These are phyloP conservation scores for Gonium pectorale DNA, from an alignment of 139 green algal species.

Conservation along the genomic window DNA sequence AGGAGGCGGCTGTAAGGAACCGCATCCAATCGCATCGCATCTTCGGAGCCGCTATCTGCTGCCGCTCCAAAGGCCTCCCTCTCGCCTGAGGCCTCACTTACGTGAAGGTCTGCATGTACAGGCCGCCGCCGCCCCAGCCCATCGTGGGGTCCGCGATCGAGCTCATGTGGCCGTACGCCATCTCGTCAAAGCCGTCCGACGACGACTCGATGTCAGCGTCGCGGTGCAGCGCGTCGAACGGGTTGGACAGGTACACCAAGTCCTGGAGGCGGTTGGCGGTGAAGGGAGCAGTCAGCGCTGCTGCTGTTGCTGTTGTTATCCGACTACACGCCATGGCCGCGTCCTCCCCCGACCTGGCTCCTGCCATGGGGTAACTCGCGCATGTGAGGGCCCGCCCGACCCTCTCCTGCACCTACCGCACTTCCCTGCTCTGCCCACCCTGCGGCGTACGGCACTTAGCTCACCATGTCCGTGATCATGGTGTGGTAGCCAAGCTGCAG, in stretches of 20 bases:
- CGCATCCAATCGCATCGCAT: too few relatives aligned
- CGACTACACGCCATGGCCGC: too few relatives aligned
- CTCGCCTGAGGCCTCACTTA: too few relatives aligned
- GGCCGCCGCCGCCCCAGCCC: conserved; percentile 67
- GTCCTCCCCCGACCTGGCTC: too few relatives aligned
- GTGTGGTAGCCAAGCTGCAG: conserved; percentile 58
- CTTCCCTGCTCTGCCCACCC: too few relatives aligned
- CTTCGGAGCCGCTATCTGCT: too few relatives aligned
- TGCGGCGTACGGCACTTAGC: too few relatives aligned
- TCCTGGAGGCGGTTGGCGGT: conserved; percentile 28
- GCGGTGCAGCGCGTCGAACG: conserved; percentile 42
- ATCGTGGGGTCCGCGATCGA: conserved; percentile 58
- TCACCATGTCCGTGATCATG: conserved; percentile 67
- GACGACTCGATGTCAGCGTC: conserved; percentile 66
- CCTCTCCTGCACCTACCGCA: background rate
- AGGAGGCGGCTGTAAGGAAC: too few relatives aligned
- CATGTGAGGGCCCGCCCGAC: background rate
- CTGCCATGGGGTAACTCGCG: too few relatives aligned
- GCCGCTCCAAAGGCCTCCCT: too few relatives aligned
- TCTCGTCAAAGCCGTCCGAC: conserved; percentile 61
- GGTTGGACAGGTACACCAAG: conserved; percentile 60
- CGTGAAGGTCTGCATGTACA: conserved; percentile 67
- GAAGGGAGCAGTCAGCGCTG: background rate
- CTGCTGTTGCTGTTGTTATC: background rate
- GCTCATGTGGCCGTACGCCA: conserved; percentile 55